phyloP scores from a whole-genome alignment of 1,284 basidiomycete species.

The Ceratobasidium sp. region DNA sequence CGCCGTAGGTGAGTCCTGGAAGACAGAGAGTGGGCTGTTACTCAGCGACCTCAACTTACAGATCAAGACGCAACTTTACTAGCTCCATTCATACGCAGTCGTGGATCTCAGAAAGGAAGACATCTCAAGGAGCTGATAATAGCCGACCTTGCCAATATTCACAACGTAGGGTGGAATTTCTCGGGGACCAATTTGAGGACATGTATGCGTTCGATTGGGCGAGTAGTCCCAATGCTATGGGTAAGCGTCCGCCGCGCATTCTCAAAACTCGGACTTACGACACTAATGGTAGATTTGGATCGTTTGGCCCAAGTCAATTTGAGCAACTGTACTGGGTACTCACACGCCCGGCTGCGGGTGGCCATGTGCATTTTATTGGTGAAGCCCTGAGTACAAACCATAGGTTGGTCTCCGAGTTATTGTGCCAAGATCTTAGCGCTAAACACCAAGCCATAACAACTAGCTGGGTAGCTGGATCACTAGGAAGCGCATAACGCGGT shows the following conservation, averaged over 20 bases:
- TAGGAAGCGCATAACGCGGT: background rate
- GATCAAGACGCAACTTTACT: background rate
- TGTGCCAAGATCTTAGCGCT: background rate
- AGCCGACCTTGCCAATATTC: slow-evolving; percentile 1
- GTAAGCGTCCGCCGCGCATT: background rate
- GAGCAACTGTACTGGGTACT: background rate
- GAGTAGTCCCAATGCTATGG: background rate
- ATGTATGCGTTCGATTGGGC: slow-evolving; percentile 15
- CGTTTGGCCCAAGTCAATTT: slow-evolving; percentile 8
- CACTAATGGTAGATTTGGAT: background rate
- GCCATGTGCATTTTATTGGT: slow-evolving; percentile 5
- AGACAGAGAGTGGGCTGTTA: too few relatives aligned
- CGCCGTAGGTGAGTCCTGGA: background rate
- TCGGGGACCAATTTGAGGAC: background rate
- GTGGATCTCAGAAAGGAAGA: background rate
- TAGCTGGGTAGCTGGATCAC: slow-evolving; percentile 18
- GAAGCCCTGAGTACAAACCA: background rate
- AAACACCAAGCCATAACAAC: background rate
- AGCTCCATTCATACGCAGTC: slow-evolving; percentile 3
- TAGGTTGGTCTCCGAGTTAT: background rate
- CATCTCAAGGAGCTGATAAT: background rate
- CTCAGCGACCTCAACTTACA: too few relatives aligned
- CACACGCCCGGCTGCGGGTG: background rate
- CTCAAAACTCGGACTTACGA: too few relatives aligned
- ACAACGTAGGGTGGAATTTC: background rate